These are phyloP conservation scores for Penicillium sp. DNA, from an alignment of 2,329 filamentous ascomycete species.

Conservation along the genomic window DNA sequence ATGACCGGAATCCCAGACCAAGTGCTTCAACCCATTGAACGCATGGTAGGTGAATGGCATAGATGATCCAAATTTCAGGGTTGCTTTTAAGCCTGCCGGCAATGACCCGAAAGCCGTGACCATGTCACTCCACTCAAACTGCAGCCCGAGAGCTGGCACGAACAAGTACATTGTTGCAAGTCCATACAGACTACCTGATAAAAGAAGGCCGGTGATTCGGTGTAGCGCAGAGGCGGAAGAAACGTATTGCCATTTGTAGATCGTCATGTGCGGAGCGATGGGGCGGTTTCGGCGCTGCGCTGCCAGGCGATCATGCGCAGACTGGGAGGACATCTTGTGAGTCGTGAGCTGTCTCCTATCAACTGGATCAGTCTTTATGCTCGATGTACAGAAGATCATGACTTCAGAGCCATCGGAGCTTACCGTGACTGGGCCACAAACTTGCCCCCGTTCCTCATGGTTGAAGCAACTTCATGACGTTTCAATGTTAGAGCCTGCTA, in stretches of 20 bases:
- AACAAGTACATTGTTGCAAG: conserved; percentile 76
- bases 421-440: background rate
- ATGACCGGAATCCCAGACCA: conserved; percentile 63
- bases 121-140: conserved; percentile 60
- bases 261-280: conserved; percentile 74
- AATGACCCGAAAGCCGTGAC: conserved; percentile 61
- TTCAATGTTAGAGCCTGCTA: background rate
- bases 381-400: background rate
- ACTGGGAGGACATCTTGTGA: conserved; percentile 1
- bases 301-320: background rate
- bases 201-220: conserved; percentile 72
- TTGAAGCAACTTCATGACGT: background rate
- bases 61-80: conserved; percentile 57
- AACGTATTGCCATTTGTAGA: conserved; percentile 80
- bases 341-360: background rate
- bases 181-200: conserved; percentile 72
- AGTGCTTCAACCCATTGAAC: conserved; percentile 65
- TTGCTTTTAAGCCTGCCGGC: conserved; percentile 57
- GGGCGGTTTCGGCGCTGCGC: conserved; percentile 74
- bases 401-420: background rate
- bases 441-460: background rate
- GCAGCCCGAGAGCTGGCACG: conserved; percentile 68
- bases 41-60: conserved; percentile 65
- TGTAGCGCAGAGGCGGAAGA: conserved; percentile 73
- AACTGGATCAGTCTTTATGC: background rate